Conservation (phyloP, 108 stramenopile genomes). For the Cyclotella distinguenda region DNA sequence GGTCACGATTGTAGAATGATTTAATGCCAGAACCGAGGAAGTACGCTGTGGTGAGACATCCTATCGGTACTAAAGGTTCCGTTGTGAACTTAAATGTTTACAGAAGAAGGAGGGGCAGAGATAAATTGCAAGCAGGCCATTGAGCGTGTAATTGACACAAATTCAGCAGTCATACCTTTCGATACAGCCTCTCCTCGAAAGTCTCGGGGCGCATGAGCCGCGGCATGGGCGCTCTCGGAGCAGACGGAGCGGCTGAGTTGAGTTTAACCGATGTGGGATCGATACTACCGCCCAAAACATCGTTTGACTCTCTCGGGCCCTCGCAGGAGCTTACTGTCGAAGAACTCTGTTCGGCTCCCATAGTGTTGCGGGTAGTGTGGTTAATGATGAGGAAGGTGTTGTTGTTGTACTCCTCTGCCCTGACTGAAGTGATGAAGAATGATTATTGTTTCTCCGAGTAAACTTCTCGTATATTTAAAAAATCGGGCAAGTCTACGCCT, state of each 20-base stretch:
- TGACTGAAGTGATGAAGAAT: no score
- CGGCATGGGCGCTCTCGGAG: slow-evolving; percentile 33
- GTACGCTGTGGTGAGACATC: slow-evolving; percentile 79
- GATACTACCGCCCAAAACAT: background rate
- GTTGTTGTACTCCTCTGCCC: no score
- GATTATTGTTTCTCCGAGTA: no score
- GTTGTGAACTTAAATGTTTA: slow-evolving; percentile 60
- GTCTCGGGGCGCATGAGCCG: slow-evolving; percentile 49
- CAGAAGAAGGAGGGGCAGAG: background rate
- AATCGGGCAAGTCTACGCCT: no score
- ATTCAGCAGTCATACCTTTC: slow-evolving; percentile 54
- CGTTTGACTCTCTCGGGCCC: background rate
- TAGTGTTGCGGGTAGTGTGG: background rate
- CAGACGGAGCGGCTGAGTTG: background rate
- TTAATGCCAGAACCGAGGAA: slow-evolving; percentile 76
- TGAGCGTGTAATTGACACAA: background rate
- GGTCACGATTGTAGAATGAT: slow-evolving; percentile 80
- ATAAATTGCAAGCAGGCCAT: background rate
- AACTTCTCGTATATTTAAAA: no score
- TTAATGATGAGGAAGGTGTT: no score
- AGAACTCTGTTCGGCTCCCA: background rate
- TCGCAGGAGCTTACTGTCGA: background rate
- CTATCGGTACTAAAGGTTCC: slow-evolving; percentile 85
- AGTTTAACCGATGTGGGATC: slow-evolving; percentile 1
- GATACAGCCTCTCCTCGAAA: slow-evolving; percentile 75